A percentile compares a stretch with the other conserved stretches of the same genome.
Evolutionary conservation across 2,329 filamentous ascomycete genomes (phyloP).

Genomic region (Neonectria hederae): DNA sequence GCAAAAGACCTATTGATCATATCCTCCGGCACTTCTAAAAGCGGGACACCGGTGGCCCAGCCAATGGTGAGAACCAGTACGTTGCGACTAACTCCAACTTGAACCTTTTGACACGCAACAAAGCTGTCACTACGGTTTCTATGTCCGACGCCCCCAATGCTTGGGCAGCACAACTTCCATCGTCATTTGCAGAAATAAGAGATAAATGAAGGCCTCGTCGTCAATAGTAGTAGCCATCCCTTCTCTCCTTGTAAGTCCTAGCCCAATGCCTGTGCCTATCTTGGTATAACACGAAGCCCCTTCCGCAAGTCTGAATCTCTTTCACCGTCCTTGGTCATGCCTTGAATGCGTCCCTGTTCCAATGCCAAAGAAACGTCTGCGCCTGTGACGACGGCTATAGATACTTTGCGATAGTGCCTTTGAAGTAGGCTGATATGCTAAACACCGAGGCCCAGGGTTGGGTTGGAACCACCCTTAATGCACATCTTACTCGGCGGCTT

Average conservation of each 20-base stretch:
- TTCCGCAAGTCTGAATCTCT: conserved; percentile 20
- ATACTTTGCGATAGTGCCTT: conserved; percentile 20
- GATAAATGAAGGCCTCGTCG: conserved; percentile 14
- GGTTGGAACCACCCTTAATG: conserved; percentile 12
- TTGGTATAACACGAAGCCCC: conserved; percentile 13
- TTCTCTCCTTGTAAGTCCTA: conserved; percentile 13
- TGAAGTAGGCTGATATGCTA: conserved; percentile 21
- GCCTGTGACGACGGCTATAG: conserved; percentile 22
- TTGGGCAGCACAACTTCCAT: conserved; percentile 4
- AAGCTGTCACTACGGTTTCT: background rate
- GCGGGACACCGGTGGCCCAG: background rate
- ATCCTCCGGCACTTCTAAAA: background rate
- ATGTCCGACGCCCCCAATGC: conserved; percentile 1
- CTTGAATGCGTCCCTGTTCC: conserved; percentile 22
- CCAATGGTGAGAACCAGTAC: background rate
- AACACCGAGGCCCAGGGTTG: conserved; percentile 19
- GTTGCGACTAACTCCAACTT: background rate
- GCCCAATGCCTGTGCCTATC: conserved; percentile 17
- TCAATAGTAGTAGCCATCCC: conserved; percentile 7
- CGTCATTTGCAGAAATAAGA: conserved; percentile 12
- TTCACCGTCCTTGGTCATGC: conserved; percentile 15
- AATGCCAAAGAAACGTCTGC: conserved; percentile 22
- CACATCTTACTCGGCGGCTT: conserved; percentile 5
- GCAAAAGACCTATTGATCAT: background rate
- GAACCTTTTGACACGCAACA: background rate